phyloP scores from a whole-genome alignment of 306 rosid species.

The Cicer judaicum region DNA sequence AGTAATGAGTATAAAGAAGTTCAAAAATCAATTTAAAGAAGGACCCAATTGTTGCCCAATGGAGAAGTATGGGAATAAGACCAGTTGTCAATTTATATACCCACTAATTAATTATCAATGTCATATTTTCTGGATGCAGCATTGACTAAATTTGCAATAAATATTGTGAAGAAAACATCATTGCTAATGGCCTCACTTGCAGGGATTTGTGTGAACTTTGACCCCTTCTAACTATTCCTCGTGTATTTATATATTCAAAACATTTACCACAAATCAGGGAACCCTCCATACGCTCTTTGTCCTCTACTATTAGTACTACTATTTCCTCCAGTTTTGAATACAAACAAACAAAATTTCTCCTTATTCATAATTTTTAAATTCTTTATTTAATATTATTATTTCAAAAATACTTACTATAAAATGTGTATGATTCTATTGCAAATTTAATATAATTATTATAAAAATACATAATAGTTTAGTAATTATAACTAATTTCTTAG shows the following conservation, averaged over 20 bases:
- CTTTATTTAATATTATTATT: too few species aligned
- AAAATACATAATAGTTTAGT: too few species aligned
- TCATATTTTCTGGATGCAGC: slow-evolving; percentile 33
- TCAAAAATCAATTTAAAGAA: background rate
- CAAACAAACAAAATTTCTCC: too few species aligned
- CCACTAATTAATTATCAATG: slow-evolving; percentile 29
- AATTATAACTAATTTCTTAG: too few species aligned
- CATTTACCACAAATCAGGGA: slow-evolving; percentile 44
- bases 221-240: slow-evolving; percentile 43
- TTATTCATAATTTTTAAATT: too few species aligned
- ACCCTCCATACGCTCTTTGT: background rate
- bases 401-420: too few species aligned
- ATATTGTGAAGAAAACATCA: slow-evolving; percentile 38
- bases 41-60: background rate
- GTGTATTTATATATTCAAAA: slow-evolving; percentile 26
- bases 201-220: slow-evolving; percentile 38
- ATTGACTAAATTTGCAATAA: slow-evolving; percentile 52
- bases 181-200: slow-evolving; percentile 39
- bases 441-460: too few species aligned
- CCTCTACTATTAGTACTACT: too few species aligned
- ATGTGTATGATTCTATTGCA: too few species aligned
- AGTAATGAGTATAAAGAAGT: background rate
- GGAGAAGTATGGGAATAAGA: slow-evolving; percentile 13
- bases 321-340: too few species aligned
- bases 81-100: slow-evolving; percentile 13